phyloP scores from a whole-genome alignment of 805 yeast species.

The Hanseniaspora meyeri region DNA sequence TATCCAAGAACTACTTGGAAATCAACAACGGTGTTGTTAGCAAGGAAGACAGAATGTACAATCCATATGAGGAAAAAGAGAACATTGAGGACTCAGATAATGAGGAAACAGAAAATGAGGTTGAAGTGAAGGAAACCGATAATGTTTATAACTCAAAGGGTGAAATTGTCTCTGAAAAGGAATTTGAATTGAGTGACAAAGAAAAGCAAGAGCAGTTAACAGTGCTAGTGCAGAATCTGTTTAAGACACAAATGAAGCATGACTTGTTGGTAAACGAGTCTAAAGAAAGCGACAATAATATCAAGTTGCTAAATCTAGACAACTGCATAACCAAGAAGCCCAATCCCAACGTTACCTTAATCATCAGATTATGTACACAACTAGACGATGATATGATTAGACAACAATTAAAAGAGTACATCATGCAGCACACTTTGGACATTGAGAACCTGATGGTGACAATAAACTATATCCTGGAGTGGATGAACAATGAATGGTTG shows the following conservation, averaged over 20 bases:
- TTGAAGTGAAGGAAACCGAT: conserved; percentile 27
- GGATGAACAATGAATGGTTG: conserved; percentile 95
- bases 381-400: conserved; percentile 45
- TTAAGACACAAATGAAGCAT: conserved; percentile 2
- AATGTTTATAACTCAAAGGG: conserved; percentile 13
- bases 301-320: neutral
- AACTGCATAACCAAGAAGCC: neutral
- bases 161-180: conserved; percentile 14
- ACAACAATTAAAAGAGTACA: conserved; percentile 57
- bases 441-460: conserved; percentile 51
- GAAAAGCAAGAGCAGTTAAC: conserved; percentile 41
- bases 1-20: conserved; percentile 8
- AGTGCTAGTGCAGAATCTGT: conserved; percentile 3
- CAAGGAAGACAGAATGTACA: conserved; percentile 14
- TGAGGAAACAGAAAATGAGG: conserved; percentile 25
- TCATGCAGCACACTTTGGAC: conserved; percentile 31
- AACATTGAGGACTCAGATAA: conserved; percentile 23
- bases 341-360: conserved; percentile 5
- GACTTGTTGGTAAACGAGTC: neutral
- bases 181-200: conserved; percentile 15
- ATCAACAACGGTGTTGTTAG: conserved; percentile 12
- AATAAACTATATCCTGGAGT: conserved; percentile 66
- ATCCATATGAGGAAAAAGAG: conserved; percentile 16
- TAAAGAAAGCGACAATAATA: neutral
- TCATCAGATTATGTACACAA: conserved; percentile 5